Conservation (phyloP, 441 rosid species). For the Manihot esculenta region DNA sequence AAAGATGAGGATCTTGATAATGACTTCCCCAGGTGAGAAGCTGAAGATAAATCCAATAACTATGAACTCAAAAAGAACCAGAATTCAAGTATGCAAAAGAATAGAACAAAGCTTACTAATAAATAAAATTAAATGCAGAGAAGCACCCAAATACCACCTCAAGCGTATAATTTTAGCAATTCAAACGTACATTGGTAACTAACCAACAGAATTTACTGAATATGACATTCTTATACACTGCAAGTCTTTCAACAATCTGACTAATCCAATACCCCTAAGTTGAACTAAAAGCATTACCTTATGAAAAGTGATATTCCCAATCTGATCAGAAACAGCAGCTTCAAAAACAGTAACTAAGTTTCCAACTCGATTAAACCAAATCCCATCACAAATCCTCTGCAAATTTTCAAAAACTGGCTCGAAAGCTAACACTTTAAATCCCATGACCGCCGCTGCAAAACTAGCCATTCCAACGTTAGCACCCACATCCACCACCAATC, state of each 20-base stretch:
- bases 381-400: slow-evolving; percentile 92
- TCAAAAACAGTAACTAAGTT: slow-evolving; percentile 70
- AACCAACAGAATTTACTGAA: slow-evolving; percentile 2
- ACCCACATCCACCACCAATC: slow-evolving; percentile 81
- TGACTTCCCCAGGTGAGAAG: neutral
- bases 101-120: neutral
- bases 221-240: neutral
- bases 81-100: too few species aligned
- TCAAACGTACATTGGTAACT: neutral
- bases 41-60: neutral
- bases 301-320: slow-evolving; percentile 80
- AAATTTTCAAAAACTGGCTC: slow-evolving; percentile 91
- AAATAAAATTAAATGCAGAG: neutral
- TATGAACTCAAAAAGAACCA: neutral
- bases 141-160: too few species aligned
- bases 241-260: neutral
- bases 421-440: slow-evolving; percentile 77
- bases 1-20: neutral
- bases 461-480: slow-evolving; percentile 98
- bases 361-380: slow-evolving; percentile 83
- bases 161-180: neutral
- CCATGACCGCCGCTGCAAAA: slow-evolving; percentile 93
- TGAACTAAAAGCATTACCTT: slow-evolving; percentile 50
- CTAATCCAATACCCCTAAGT: neutral
- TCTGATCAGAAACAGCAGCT: slow-evolving; percentile 77